Base-by-base conservation (phyloP, 805 yeast genomes). In the Hyphopichia homilentoma region DNA sequence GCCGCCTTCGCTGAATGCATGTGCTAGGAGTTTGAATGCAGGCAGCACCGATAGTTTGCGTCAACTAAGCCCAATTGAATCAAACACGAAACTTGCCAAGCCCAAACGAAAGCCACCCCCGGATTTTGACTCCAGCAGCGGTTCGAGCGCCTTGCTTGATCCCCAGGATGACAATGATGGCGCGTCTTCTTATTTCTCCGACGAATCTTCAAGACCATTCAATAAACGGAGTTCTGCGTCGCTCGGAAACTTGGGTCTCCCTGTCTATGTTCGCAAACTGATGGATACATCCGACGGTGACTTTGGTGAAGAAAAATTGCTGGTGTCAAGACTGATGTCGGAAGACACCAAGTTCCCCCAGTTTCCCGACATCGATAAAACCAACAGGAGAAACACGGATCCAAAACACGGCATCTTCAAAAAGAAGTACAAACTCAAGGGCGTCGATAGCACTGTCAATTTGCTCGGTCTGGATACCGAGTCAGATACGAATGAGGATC, bases 31-130 rank as follows among this genome's bases (percentile, higher is more conserved):
- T 13, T 43, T 43, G 11, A 55, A 51, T 12, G 41, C 38, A 8
- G 45, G 47, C 6, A 50, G 56, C 14, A 46, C 49, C 29, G 53
- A 48, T 28, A 36, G 46, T 31, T 45, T 46, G 17, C 30, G 34
- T 6, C 35, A 29, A 5, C 20, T 12, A 15, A 27, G 6, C 36
- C 33, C 18, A 21, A 27, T 19, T 21, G 32, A 32, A 2, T 35
- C 29, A 20, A 20, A 35, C 6, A 28, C 40, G 27, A 20, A 8
- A 27, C 7, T 44, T 43, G 27, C 33, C 36, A 16, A 51, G 45
- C 32, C 47, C 38, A 16, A 47, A 29, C 42, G 65, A 21, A 58
- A 50, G 40, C 64, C 61, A 18, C 65, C 58, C 7, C 61, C 59
- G 29, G 35, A 18, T 26, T 3, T 20, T 27, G 8, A 21, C 26